Conservation (phyloP, 257 asterid species). For the Henckelia pumila region DNA sequence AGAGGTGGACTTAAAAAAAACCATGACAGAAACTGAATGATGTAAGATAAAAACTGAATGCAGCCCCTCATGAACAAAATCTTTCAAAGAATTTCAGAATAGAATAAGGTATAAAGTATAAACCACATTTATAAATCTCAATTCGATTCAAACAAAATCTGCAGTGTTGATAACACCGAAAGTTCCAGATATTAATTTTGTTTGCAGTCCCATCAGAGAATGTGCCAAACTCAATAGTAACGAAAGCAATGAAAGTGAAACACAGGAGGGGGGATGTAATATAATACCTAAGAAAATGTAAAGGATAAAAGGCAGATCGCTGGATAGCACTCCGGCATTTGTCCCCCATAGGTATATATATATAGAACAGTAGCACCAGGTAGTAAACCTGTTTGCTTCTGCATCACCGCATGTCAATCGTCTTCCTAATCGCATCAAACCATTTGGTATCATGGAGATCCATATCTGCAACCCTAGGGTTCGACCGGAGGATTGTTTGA, state of each 20-base stretch:
- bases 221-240: not conserved
- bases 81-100: not conserved
- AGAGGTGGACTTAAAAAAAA: not conserved
- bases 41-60: no score
- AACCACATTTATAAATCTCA: not conserved
- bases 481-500: conserved; percentile 34
- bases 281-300: not conserved
- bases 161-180: not conserved
- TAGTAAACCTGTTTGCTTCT: not conserved
- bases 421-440: not conserved
- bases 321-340: not conserved
- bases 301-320: not conserved
- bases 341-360: not conserved
- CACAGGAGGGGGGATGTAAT: not conserved
- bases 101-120: not conserved
- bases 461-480: conserved; percentile 16
- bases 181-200: not conserved
- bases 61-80: not conserved
- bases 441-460: not conserved
- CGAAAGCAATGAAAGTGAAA: not conserved
- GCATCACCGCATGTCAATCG: not conserved
- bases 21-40: no score
- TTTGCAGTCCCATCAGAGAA: not conserved
- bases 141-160: not conserved
- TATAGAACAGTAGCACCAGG: not conserved